Conservation (phyloP, 768 basidiomycete genomes). For the Leucosporidium yakuticum region DNA sequence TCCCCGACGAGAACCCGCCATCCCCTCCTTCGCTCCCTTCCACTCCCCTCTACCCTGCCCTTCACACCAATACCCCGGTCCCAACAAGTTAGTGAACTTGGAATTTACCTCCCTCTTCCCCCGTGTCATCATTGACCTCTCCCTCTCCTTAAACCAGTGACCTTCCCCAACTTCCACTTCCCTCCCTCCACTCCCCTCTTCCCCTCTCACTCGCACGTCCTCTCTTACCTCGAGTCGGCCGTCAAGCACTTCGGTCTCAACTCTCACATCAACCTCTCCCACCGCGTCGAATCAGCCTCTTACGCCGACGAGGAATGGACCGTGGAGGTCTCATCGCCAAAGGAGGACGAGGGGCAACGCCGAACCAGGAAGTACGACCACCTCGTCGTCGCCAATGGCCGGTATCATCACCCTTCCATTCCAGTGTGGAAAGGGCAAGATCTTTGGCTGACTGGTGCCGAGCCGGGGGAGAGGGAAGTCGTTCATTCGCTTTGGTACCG, state of each 20-base stretch:
- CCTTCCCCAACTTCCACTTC: neutral
- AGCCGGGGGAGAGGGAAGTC: neutral
- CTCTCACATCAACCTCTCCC: neutral
- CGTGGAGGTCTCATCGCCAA: neutral
- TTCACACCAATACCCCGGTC: neutral
- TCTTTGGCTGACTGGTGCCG: neutral
- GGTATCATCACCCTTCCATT: neutral
- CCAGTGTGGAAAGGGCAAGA: neutral
- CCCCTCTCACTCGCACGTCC: neutral
- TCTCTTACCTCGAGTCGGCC: neutral
- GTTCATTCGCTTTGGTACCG: slow-evolving; percentile 1
- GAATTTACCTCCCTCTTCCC: too few species aligned
- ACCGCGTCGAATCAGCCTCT: neutral
- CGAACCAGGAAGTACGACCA: neutral
- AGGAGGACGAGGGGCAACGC: neutral
- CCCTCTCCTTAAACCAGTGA: too few species aligned
- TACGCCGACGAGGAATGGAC: neutral
- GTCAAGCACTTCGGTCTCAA: neutral
- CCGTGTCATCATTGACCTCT: too few species aligned
- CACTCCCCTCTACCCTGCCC: neutral
- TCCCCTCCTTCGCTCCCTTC: neutral
- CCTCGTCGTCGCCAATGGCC: neutral
- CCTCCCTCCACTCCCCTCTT: neutral
- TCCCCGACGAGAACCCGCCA: neutral
- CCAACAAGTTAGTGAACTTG: neutral